Conservation (phyloP, 2,329 filamentous ascomycete species). For the Cladorrhinum sp. region DNA sequence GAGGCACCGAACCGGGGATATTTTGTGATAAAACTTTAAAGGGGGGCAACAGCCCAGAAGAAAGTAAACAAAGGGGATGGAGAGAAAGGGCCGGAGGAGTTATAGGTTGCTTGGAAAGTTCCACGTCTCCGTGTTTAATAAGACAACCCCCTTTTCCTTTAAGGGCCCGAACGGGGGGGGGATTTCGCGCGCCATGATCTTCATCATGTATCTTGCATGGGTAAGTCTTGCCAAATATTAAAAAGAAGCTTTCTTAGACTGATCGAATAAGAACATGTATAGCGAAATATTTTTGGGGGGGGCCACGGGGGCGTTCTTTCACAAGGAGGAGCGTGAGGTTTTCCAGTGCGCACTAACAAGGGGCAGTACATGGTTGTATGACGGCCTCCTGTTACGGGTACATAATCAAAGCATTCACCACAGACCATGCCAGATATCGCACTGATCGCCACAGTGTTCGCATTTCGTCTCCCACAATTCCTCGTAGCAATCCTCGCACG, state of each 20-base stretch:
- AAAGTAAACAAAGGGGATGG: neutral
- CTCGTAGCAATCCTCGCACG: too few relatives aligned
- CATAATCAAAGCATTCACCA: too few relatives aligned
- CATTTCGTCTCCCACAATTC: too few relatives aligned
- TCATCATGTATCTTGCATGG: neutral
- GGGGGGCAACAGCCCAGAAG: neutral
- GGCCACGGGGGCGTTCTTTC: too few relatives aligned
- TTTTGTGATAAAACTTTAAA: neutral
- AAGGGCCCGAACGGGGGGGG: neutral
- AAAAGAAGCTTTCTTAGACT: neutral
- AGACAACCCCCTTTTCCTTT: neutral
- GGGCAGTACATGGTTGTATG: neutral
- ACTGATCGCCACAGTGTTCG: too few relatives aligned
- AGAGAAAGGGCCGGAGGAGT: neutral
- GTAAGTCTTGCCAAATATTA: neutral
- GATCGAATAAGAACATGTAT: neutral
- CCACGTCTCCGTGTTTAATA: neutral
- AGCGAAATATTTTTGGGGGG: neutral
- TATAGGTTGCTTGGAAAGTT: neutral
- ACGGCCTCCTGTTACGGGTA: neutral
- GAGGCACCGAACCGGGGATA: conserved; percentile 41
- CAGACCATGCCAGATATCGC: too few relatives aligned
- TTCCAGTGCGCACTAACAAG: neutral
- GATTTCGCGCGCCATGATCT: neutral
- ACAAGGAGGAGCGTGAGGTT: neutral